Percentiles rank a stretch among this genome's conserved stretches.
phyloP scores from a whole-genome alignment of 2,329 filamentous ascomycete genomes.

The Penicillium italicum region DNA sequence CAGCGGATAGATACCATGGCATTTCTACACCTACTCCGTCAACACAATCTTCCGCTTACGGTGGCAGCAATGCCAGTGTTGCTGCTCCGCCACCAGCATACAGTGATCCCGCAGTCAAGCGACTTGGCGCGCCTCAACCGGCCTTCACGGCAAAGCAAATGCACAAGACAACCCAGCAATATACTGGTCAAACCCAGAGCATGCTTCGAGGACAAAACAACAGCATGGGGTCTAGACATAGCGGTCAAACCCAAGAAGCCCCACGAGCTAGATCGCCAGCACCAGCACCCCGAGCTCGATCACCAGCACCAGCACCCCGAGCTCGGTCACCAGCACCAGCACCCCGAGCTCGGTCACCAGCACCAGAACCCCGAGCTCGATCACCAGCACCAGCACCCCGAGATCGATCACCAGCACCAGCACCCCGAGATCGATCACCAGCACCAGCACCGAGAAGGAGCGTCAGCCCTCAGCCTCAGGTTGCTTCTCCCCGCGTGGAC shows the following conservation, averaged over 20 bases:
- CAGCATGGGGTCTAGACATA: slow-evolving; percentile 49
- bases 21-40: slow-evolving; percentile 72
- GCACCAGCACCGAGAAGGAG: slow-evolving; percentile 43
- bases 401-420: too few species aligned
- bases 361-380: too few species aligned
- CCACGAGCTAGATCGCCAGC: slow-evolving; percentile 62
- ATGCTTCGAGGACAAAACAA: slow-evolving; percentile 58
- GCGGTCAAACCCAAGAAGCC: slow-evolving; percentile 44
- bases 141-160: slow-evolving; percentile 92
- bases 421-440: too few species aligned
- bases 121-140: slow-evolving; percentile 82
- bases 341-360: too few species aligned
- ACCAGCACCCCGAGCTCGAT: slow-evolving; percentile 49
- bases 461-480: slow-evolving; percentile 32
- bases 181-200: slow-evolving; percentile 74
- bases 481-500: slow-evolving; percentile 28
- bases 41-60: slow-evolving; percentile 38
- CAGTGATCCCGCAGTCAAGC: slow-evolving; percentile 66
- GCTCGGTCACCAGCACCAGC: too few species aligned
- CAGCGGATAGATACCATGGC: slow-evolving; percentile 95
- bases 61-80: slow-evolving; percentile 29
- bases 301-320: too few species aligned
- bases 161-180: slow-evolving; percentile 91
- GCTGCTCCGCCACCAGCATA: slow-evolving; percentile 89
- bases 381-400: too few species aligned